Percentiles rank a stretch among this genome's conserved stretches.
Conservation (phyloP, 2,329 filamentous ascomycete species). For the Zasmidium citrigriseum region DNA sequence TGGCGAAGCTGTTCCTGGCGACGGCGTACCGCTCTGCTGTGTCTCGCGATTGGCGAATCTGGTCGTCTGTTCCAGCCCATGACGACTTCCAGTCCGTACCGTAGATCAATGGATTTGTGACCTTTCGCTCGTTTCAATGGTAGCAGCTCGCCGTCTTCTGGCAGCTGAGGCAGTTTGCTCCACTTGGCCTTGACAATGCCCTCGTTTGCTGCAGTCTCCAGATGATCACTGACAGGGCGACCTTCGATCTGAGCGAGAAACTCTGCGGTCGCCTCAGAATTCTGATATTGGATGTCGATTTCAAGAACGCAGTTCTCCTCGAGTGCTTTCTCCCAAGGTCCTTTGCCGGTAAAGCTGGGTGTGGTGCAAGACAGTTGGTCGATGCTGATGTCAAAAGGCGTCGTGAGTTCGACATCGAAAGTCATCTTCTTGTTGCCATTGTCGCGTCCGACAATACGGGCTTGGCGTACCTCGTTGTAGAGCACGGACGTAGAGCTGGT, state of each 20-base stretch:
- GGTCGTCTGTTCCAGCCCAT: constrained; percentile 30
- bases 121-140: constrained; percentile 24
- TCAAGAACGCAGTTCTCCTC: constrained; percentile 26
- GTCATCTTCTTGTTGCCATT: neutral
- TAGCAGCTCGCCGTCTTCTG: constrained; percentile 18
- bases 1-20: constrained; percentile 18
- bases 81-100: constrained; percentile 26
- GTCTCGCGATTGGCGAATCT: constrained; percentile 24
- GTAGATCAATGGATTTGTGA: constrained; percentile 17
- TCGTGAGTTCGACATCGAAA: constrained; percentile 27
- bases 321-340: constrained; percentile 26
- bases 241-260: constrained; percentile 31
- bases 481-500: neutral
- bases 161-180: constrained; percentile 33
- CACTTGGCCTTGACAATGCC: constrained; percentile 30
- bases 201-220: constrained; percentile 15
- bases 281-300: constrained; percentile 31
- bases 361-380: constrained; percentile 21
- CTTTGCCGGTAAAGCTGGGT: neutral
- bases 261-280: constrained; percentile 31
- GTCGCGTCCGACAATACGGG: constrained; percentile 15
- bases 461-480: constrained; percentile 5
- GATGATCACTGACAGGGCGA: constrained; percentile 5
- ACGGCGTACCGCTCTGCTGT: constrained; percentile 21
- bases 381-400: constrained; percentile 26